Evolutionary conservation across 495 filamentous ascomycete genomes (phyloP).

Genomic region (Neurospora cerealis): DNA sequence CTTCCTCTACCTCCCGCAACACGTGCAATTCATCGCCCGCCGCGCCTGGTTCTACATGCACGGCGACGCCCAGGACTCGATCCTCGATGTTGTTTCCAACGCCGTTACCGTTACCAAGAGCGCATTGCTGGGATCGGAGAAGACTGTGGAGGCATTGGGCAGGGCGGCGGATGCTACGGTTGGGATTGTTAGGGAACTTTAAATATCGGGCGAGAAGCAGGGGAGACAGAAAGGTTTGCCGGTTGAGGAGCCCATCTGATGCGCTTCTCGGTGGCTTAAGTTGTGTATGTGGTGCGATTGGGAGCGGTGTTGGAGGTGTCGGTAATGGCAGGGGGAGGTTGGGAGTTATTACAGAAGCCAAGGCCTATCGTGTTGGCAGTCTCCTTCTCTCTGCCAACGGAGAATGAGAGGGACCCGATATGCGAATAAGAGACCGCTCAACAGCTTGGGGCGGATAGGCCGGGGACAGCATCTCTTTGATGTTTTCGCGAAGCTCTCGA

Average conservation of each 20-base stretch:
- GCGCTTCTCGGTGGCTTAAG: not conserved
- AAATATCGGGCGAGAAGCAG: not conserved
- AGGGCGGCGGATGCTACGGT: conserved; percentile 8
- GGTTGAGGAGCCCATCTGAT: not conserved
- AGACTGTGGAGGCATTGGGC: conserved; percentile 21
- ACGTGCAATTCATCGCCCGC: conserved; percentile 64
- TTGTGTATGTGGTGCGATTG: not conserved
- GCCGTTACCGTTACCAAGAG: conserved; percentile 9
- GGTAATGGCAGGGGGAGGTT: not conserved
- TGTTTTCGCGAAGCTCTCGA: not conserved
- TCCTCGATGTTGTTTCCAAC: conserved; percentile 22
- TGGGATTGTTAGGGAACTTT: conserved; percentile 28
- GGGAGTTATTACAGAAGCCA: not conserved
- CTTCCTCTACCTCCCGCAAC: conserved; percentile 86
- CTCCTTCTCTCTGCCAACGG: not conserved
- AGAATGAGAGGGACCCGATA: not conserved
- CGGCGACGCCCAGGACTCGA: conserved; percentile 45
- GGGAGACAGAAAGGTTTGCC: not conserved
- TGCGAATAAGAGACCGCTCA: not conserved
- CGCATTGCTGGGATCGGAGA: conserved; percentile 18
- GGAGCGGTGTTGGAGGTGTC: not conserved
- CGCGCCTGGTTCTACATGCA: conserved; percentile 92
- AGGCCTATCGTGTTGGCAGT: not conserved
- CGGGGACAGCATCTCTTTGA: not conserved
- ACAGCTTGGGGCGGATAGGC: not conserved